Conservation (phyloP, 2,329 filamentous ascomycete genomes). For the Clarireedia paspali region DNA sequence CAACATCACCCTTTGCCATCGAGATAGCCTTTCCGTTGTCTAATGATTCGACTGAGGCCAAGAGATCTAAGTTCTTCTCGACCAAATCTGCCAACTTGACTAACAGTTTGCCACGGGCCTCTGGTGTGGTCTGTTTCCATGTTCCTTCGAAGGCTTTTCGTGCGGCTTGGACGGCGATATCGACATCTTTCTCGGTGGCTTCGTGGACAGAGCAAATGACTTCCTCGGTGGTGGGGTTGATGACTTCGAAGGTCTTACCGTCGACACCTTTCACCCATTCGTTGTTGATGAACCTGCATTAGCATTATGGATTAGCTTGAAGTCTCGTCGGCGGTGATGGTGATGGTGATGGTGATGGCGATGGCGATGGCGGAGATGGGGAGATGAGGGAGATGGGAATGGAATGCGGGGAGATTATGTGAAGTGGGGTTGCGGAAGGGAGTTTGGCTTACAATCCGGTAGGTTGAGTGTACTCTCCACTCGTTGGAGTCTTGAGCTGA, state of each 20-base stretch:
- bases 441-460: conserved; percentile 35
- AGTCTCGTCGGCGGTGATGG: no score
- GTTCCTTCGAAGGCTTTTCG: conserved; percentile 74
- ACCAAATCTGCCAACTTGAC: conserved; percentile 72
- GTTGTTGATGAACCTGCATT: conserved; percentile 67
- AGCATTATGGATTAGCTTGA: no score
- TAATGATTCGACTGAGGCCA: conserved; percentile 77
- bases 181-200: conserved; percentile 80
- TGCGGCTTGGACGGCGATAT: conserved; percentile 74
- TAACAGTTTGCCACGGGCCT: conserved; percentile 61
- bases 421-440: neutral
- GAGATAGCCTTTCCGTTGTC: conserved; percentile 80
- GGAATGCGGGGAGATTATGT: neutral
- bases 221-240: conserved; percentile 81
- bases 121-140: conserved; percentile 63
- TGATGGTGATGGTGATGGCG: neutral
- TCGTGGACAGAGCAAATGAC: conserved; percentile 77
- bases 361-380: no score
- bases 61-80: conserved; percentile 68
- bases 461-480: conserved; percentile 30
- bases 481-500: conserved; percentile 25
- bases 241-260: conserved; percentile 85
- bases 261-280: conserved; percentile 79
- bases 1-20: conserved; percentile 70
- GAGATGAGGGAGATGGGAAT: neutral